phyloP scores from a whole-genome alignment of 2,329 filamentous ascomycete genomes.

The Chaetothyriales sp. region DNA sequence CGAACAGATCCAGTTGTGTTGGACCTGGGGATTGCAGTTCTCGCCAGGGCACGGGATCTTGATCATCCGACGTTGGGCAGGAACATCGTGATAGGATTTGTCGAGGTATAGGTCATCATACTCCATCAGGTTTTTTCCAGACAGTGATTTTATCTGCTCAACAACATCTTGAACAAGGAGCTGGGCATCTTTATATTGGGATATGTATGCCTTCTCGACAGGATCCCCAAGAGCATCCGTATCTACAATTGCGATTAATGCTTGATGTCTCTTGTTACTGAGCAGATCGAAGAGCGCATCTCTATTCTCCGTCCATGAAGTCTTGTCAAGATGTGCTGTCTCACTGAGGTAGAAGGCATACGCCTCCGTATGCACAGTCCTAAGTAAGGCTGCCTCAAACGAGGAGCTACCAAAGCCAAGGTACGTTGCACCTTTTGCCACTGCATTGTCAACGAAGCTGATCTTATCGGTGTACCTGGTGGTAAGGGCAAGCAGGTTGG shows the following conservation, averaged over 20 bases:
- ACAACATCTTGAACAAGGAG: constrained; percentile 12
- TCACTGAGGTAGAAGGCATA: constrained; percentile 19
- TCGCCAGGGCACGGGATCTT: constrained; percentile 23
- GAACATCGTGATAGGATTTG: constrained; percentile 14
- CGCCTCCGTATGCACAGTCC: constrained; percentile 5
- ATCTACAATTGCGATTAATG: constrained; percentile 15
- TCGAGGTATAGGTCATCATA: constrained; percentile 11
- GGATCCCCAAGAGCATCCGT: constrained; percentile 12
- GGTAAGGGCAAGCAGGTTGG: constrained; percentile 4
- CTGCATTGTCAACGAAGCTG: constrained; percentile 15
- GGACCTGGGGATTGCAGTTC: constrained; percentile 13
- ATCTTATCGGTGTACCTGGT: constrained; percentile 12
- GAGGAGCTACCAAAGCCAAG: constrained; percentile 7
- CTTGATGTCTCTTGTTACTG: constrained; percentile 1
- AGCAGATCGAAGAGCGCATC: constrained; percentile 16
- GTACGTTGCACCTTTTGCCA: constrained; percentile 16
- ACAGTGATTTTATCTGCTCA: constrained; percentile 13
- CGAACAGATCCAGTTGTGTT: constrained; percentile 19
- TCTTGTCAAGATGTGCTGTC: constrained; percentile 4
- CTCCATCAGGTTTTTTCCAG: constrained; percentile 16
- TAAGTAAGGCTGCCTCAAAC: constrained; percentile 5
- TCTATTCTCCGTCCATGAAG: constrained; percentile 14
- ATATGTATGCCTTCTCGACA: constrained; percentile 14
- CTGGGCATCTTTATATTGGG: constrained; percentile 10
- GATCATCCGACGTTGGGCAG: constrained; percentile 20